A percentile compares a stretch with the other conserved stretches of the same genome.
Conservation (phyloP, 225 moss, liverwort and hornwort genomes). For the Pseudoscleropodium purum region DNA sequence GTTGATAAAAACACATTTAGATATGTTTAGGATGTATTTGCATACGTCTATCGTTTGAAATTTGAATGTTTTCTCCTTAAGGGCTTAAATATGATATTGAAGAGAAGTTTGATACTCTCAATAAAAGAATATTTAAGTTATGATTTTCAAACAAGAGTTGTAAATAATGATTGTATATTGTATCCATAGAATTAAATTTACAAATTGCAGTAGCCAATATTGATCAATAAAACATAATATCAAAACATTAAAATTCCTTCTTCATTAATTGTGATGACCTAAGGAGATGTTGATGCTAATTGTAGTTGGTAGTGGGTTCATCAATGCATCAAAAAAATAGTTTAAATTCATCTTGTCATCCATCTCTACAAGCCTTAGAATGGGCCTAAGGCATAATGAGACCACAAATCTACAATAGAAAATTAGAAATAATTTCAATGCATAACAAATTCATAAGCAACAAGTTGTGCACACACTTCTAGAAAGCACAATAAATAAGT, state of each 20-base stretch:
- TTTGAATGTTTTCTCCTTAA: not conserved
- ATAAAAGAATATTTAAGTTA: not conserved
- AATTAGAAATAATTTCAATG: not conserved
- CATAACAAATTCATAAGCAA: not conserved
- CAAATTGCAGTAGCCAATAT: fast-evolving
- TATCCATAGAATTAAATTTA: not conserved
- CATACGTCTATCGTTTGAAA: not conserved
- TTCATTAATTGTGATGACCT: not conserved
- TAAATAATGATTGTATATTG: not conserved
- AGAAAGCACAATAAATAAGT: not conserved
- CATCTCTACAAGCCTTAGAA: not conserved
- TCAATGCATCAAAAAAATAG: not conserved
- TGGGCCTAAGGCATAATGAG: no score
- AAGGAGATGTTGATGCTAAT: not conserved
- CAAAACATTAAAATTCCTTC: not conserved
- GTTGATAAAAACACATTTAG: not conserved
- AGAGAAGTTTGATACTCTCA: not conserved
- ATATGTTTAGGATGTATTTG: not conserved
- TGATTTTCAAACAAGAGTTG: not conserved
- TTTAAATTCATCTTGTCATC: not conserved
- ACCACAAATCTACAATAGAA: not conserved
- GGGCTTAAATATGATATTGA: not conserved
- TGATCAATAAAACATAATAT: no score
- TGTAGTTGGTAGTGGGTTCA: no score
- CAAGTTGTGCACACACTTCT: not conserved